phyloP scores from a whole-genome alignment of 2,329 filamentous ascomycete genomes.

The Leptodontidium sp. region DNA sequence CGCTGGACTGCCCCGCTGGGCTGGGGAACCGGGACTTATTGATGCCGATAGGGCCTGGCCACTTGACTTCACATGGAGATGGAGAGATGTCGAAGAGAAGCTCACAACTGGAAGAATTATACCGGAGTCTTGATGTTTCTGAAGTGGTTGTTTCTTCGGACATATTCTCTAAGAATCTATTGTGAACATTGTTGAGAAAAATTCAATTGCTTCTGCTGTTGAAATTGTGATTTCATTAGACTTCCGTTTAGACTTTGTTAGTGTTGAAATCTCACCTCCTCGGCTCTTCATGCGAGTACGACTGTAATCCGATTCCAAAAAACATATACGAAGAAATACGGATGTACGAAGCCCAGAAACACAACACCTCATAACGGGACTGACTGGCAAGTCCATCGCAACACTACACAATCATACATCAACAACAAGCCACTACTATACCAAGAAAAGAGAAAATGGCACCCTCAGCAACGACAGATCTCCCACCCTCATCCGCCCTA shows the following conservation, averaged over 20 bases:
- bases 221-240: neutral
- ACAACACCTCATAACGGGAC: neutral
- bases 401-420: neutral
- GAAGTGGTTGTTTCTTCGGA: too few relatives aligned
- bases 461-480: slow-evolving; percentile 27
- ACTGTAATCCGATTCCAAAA: neutral
- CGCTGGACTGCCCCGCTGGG: neutral
- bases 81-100: too few relatives aligned
- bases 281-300: neutral
- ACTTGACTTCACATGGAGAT: too few relatives aligned
- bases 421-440: neutral
- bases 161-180: too few relatives aligned
- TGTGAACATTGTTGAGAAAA: too few relatives aligned
- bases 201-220: too few relatives aligned
- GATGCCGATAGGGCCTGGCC: neutral
- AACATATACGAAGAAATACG: neutral
- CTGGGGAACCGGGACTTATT: slow-evolving; percentile 1
- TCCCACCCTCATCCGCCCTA: slow-evolving; percentile 38
- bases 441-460: neutral
- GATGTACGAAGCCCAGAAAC: too few relatives aligned
- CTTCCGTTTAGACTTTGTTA: neutral
- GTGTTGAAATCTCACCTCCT: neutral
- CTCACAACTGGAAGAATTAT: too few relatives aligned
- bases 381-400: neutral
- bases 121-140: too few relatives aligned